These are phyloP conservation scores for Hamigera avellanea DNA, from an alignment of 495 filamentous ascomycete species.

Conservation along the genomic window DNA sequence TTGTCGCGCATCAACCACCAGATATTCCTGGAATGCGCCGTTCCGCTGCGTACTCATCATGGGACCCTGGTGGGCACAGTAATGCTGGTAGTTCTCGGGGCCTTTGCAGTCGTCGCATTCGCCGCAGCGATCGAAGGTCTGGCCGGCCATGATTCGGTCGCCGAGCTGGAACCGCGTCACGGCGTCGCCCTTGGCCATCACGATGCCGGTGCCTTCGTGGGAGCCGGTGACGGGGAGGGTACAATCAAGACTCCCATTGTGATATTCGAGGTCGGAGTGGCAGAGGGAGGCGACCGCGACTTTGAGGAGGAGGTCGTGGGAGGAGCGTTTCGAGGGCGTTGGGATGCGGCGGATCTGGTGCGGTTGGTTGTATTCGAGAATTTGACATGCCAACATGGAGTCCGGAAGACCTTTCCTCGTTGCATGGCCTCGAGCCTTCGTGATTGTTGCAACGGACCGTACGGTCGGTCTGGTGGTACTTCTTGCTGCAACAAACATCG, in stretches of 20 bases:
- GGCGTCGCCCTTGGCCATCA: slow-evolving; percentile 31
- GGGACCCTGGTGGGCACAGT: slow-evolving; percentile 2
- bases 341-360: slow-evolving; percentile 35
- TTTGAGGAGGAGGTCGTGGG: slow-evolving; percentile 43
- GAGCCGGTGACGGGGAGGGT: slow-evolving; percentile 38
- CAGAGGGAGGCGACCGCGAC: slow-evolving; percentile 46
- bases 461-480: no score
- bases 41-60: slow-evolving; percentile 4
- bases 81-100: slow-evolving; percentile 1
- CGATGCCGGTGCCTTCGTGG: slow-evolving; percentile 47
- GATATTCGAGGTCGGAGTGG: slow-evolving; percentile 37
- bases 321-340: slow-evolving; percentile 26
- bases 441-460: no score
- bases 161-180: slow-evolving; percentile 34
- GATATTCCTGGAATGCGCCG: slow-evolving; percentile 44
- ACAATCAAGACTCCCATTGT: not conserved
- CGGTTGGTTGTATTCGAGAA: slow-evolving; percentile 30
- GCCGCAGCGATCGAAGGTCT: slow-evolving; percentile 23
- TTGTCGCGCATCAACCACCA: slow-evolving; percentile 31
- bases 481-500: no score
- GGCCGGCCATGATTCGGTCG: slow-evolving; percentile 17
- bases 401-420: no score
- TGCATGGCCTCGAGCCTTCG: no score
- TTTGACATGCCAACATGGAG: no score
- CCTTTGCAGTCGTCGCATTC: slow-evolving; percentile 23